Percentiles rank a stretch among this genome's conserved stretches.
Conservation (phyloP, 805 yeast species). For the Candida loeiensis region DNA sequence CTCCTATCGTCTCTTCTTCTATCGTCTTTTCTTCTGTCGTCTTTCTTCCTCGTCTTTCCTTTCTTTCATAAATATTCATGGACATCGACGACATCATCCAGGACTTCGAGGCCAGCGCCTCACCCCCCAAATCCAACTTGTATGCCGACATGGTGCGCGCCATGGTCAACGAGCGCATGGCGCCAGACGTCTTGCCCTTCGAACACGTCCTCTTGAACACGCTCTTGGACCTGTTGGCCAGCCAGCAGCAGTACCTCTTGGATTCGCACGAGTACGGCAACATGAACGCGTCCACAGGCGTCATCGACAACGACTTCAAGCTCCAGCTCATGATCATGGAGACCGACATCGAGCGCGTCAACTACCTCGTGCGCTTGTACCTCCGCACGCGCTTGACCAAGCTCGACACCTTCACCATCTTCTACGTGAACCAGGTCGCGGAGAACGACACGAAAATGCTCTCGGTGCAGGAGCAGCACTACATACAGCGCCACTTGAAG, state of each 20-base stretch:
- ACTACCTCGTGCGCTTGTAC: conserved; percentile 76
- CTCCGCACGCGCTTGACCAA: conserved; percentile 72
- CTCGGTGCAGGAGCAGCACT: conserved; percentile 51
- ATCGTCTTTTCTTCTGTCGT: background rate
- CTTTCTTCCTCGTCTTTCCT: background rate
- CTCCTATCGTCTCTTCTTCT: too few species aligned
- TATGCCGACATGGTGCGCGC: conserved; percentile 48
- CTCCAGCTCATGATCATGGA: conserved; percentile 81
- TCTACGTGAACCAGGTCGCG: conserved; percentile 42
- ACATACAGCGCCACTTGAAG: conserved; percentile 65
- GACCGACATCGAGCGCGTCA: conserved; percentile 84
- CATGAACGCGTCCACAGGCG: conserved; percentile 39
- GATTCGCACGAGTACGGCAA: conserved; percentile 75
- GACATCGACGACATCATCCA: conserved; percentile 68
- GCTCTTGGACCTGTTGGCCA: conserved; percentile 56
- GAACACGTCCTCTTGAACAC: conserved; percentile 56
- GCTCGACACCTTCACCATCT: conserved; percentile 66
- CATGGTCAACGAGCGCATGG: conserved; percentile 81
- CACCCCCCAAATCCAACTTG: conserved; percentile 18
- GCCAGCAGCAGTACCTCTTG: conserved; percentile 68
- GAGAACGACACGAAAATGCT: conserved; percentile 12
- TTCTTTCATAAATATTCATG: conserved; percentile 21
- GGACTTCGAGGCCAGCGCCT: conserved; percentile 48
- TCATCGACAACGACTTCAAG: conserved; percentile 40
- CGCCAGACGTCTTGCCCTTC: conserved; percentile 84